Percentiles rank a stretch among this genome's conserved stretches.
phyloP scores from a whole-genome alignment of 2,329 filamentous ascomycete species.

The Xylaria digitata region DNA sequence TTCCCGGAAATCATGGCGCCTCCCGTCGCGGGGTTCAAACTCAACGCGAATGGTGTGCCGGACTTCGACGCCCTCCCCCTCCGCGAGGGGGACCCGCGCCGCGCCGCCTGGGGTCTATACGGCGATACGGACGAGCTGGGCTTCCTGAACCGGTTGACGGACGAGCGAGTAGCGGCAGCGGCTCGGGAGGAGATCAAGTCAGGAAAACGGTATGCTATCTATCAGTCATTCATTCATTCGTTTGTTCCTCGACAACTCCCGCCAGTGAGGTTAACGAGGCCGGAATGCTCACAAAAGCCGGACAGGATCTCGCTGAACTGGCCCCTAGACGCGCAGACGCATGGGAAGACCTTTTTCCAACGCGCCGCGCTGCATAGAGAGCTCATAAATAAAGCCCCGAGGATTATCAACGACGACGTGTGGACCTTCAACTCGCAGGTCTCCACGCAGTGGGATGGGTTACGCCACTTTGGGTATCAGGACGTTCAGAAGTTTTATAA shows the following conservation, averaged over 20 bases:
- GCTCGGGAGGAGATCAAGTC: conserved; percentile 65
- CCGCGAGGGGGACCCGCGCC: conserved; percentile 58
- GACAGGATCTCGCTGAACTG: conserved; percentile 69
- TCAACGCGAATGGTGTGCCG: conserved; percentile 58
- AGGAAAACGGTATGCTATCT: conserved; percentile 56
- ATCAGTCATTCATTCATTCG: conserved; percentile 11
- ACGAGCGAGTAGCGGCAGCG: conserved; percentile 62
- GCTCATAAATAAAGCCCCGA: conserved; percentile 62
- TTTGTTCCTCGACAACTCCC: not conserved
- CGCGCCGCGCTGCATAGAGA: conserved; percentile 66
- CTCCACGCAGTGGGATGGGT: conserved; percentile 68
- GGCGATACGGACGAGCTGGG: conserved; percentile 69
- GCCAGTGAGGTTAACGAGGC: conserved; percentile 44
- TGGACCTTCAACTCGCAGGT: conserved; percentile 69
- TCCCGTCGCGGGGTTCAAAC: conserved; percentile 45
- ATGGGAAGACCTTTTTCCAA: conserved; percentile 63
- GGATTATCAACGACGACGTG: conserved; percentile 69
- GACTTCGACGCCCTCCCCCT: conserved; percentile 61
- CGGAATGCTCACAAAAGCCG: no score
- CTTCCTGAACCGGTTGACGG: conserved; percentile 69
- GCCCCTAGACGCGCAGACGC: conserved; percentile 65
- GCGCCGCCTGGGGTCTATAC: conserved; percentile 62
- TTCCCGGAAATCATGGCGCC: conserved; percentile 42
- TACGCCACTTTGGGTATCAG: conserved; percentile 64
- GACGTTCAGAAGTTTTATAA: conserved; percentile 47